A percentile compares a stretch with the other conserved stretches of the same genome.
Evolutionary conservation across 352 stramenopile species (phyloP).

Genomic region (Hyaloperonospora arabidopsidis): DNA sequence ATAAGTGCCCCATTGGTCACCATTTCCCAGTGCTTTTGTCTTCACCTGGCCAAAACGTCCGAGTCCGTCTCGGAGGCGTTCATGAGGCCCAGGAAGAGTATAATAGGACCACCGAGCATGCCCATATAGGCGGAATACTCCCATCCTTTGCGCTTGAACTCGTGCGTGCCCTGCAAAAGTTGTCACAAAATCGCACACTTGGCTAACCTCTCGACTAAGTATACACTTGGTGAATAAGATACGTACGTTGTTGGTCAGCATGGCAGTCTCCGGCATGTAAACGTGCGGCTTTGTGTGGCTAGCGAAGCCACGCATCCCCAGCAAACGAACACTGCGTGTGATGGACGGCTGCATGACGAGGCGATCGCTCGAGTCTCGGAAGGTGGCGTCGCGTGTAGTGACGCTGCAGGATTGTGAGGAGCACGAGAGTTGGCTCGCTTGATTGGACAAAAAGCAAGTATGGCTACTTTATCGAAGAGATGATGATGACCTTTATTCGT

Average conservation of each 20-base stretch:
- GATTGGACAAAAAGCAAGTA: constrained; percentile 20
- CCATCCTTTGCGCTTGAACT: constrained; percentile 76
- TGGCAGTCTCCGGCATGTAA: constrained; percentile 80
- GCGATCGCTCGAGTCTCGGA: constrained; percentile 11
- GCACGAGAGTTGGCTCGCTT: constrained; percentile 6
- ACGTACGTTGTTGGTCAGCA: constrained; percentile 82
- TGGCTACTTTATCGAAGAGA: constrained; percentile 1
- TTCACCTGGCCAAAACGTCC: constrained; percentile 69
- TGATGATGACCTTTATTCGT: no score
- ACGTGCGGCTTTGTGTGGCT: constrained; percentile 46
- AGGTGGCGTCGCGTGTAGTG: constrained; percentile 1
- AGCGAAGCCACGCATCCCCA: constrained; percentile 46
- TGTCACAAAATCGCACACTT: neutral
- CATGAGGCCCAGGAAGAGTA: constrained; percentile 71
- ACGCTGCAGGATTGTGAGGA: no score
- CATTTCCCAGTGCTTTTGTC: neutral
- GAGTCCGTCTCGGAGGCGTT: constrained; percentile 80
- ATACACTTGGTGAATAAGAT: neutral
- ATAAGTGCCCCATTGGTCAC: no score
- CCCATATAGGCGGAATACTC: constrained; percentile 77
- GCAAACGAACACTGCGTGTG: constrained; percentile 22
- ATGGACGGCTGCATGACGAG: constrained; percentile 28
- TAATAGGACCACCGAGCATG: constrained; percentile 55
- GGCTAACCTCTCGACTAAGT: neutral
- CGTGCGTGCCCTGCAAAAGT: constrained; percentile 50